Base-by-base conservation (phyloP, 331 rosid genomes). In the Pyrus hybrid region DNA sequence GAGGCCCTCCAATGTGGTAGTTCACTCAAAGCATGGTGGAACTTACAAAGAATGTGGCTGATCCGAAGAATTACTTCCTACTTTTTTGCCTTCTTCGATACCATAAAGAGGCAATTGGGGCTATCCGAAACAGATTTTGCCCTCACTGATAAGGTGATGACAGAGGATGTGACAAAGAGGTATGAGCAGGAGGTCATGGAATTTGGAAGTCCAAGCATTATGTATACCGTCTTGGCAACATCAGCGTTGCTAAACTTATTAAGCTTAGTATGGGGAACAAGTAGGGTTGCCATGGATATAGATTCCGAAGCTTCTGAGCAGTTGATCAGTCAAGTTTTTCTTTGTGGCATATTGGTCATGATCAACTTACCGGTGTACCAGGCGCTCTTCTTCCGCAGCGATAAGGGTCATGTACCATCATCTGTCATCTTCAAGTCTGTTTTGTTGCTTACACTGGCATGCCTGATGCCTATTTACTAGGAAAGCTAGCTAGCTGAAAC, bases 1-100 rank as follows among this genome's bases (percentile, higher is more conserved):
- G 96, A 92, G 83, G 68, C 74, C 61, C 30, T 85, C 67, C 67
- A 35, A 12, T 84, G 87, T 73, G 88, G 89, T 2, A 23, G 54
- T 53, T 80, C 87, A 10, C 53, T 64, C 30, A 79, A 85, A 77
- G 88, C 82, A 58, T 91, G 96, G 98, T 93, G 91, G 95, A 87
- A 90, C 87, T 45, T 72, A 11, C 93, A 88, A 68, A 78, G 92
- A 77, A 90, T 88, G 73, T 80, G 79, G 77, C 16, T 89, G 54
- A 63, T 87, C 41, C 72, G 82, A 58, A 81, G 96, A 22, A 84
- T 90, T 1, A 93, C 86, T 30, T 73, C 96, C 0, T 86, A 79
- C 77, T 71, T 89, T 57, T 79, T 91, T n/a, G 85, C 80, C 45
- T 86, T 89, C 85, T 28, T 87, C 9, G 92, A 89, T 63, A 75